Conservation (phyloP, 208 protist genomes). For the Crithidia fasciculata region DNA sequence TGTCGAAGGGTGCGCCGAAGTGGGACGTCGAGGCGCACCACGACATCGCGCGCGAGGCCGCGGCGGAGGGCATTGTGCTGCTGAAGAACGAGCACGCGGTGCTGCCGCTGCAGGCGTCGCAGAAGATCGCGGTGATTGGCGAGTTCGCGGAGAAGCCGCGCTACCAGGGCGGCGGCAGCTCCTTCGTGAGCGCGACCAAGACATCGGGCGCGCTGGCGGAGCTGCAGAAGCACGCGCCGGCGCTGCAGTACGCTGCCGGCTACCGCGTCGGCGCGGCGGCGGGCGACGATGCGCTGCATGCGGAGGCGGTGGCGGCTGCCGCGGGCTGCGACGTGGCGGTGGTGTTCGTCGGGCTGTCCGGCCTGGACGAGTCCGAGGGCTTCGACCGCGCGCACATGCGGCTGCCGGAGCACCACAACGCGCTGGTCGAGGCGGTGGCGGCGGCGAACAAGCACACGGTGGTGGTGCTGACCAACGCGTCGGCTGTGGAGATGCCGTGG, state of each 20-base stretch:
- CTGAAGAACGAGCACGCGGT: slow-evolving; percentile 52
- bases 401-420: slow-evolving; percentile 13
- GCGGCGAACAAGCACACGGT: slow-evolving; percentile 10
- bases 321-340: slow-evolving; percentile 8
- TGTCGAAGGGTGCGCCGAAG: slow-evolving; percentile 10
- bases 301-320: slow-evolving; percentile 3
- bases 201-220: slow-evolving; percentile 1
- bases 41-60: slow-evolving; percentile 37
- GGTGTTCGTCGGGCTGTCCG: slow-evolving; percentile 9
- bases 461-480: slow-evolving; percentile 15
- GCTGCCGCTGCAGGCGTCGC: slow-evolving; percentile 18
- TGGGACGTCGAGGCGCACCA: slow-evolving; percentile 31
- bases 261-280: neutral
- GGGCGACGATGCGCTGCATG: neutral
- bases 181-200: slow-evolving; percentile 9
- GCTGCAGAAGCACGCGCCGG: neutral
- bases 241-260: slow-evolving; percentile 9
- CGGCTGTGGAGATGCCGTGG: slow-evolving; percentile 14
- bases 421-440: slow-evolving; percentile 7
- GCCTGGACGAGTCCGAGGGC: slow-evolving; percentile 1
- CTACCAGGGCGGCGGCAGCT: slow-evolving; percentile 38
- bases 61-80: slow-evolving; percentile 40
- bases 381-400: slow-evolving; percentile 15
- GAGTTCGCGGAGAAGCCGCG: slow-evolving; percentile 20
- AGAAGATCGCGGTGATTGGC: slow-evolving; percentile 28